A percentile compares a stretch with the other conserved stretches of the same genome.
Evolutionary conservation across 495 filamentous ascomycete genomes (phyloP).

Genomic region (Aspergillus diversus): DNA sequence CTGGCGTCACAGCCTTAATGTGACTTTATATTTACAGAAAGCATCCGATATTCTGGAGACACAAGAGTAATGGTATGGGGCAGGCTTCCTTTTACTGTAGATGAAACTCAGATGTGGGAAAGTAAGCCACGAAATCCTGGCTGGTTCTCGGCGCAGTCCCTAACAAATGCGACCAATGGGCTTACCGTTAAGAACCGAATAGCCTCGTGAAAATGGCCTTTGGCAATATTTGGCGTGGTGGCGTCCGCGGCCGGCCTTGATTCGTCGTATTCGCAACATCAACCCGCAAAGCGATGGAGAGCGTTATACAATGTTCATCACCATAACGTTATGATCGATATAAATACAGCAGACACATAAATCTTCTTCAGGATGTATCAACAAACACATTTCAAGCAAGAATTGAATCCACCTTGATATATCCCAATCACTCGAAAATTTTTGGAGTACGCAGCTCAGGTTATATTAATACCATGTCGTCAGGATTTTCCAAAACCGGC

Average conservation of each 20-base stretch:
- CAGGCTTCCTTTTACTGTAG: no score
- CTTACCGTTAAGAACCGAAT: no score
- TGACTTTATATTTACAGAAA: no score
- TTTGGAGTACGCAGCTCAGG: no score
- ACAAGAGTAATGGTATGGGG: no score
- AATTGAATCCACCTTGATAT: background rate
- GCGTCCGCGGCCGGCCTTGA: background rate
- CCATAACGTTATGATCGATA: background rate
- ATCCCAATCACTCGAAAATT: no score
- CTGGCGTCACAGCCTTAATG: no score
- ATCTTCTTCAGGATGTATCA: background rate
- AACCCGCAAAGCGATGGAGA: background rate
- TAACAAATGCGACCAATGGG: no score
- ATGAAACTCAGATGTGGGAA: background rate
- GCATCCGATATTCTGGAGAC: no score
- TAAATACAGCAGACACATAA: background rate
- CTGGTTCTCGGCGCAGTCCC: no score
- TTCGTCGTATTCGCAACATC: background rate
- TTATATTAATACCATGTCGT: background rate
- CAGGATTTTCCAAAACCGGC: conserved; percentile 5
- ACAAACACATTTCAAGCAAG: background rate
- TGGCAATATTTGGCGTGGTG: background rate
- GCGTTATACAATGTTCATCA: background rate
- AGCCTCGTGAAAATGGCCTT: background rate
- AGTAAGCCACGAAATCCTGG: no score